phyloP scores from a whole-genome alignment of 2,329 filamentous ascomycete genomes.

The Emericellopsis atlantica region DNA sequence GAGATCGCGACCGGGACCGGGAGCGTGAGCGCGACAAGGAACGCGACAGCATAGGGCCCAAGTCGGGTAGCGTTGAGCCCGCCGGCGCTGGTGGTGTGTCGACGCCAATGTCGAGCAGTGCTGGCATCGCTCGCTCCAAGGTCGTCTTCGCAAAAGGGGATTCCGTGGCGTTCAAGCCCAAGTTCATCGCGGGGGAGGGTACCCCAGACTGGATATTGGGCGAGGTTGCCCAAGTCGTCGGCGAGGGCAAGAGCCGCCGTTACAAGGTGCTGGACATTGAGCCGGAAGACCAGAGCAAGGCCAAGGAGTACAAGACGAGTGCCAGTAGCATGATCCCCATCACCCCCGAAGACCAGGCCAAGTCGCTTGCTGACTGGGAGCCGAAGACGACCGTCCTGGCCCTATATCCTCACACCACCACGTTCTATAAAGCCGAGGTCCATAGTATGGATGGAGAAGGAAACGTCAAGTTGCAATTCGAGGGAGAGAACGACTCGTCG shows the following conservation, averaged over 20 bases:
- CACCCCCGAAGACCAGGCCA: conserved; percentile 36
- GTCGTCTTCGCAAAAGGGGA: conserved; percentile 48
- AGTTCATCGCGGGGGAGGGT: conserved; percentile 33
- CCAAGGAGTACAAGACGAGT: conserved; percentile 57
- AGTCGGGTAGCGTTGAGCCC: conserved; percentile 43
- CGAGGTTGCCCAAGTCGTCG: conserved; percentile 61
- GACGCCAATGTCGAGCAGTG: conserved; percentile 3
- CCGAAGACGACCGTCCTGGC: conserved; percentile 63
- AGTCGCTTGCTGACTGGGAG: conserved; percentile 46
- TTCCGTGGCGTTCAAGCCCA: conserved; percentile 54
- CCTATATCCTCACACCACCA: conserved; percentile 72
- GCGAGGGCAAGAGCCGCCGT: conserved; percentile 64
- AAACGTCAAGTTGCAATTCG: conserved; percentile 59
- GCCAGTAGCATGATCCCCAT: conserved; percentile 70
- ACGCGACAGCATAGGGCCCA: conserved; percentile 40
- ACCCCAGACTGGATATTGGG: conserved; percentile 59
- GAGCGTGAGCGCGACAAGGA: conserved; percentile 20
- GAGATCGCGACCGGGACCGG: conserved; percentile 15
- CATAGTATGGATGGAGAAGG: conserved; percentile 49
- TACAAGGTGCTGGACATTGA: conserved; percentile 75
- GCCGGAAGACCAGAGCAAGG: conserved; percentile 55
- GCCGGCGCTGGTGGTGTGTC: conserved; percentile 19
- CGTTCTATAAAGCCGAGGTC: conserved; percentile 75
- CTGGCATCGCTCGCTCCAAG: conserved; percentile 26
- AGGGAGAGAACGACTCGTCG: conserved; percentile 63